phyloP scores from a whole-genome alignment of 179 eudicot species.

The Beta corolliflora region DNA sequence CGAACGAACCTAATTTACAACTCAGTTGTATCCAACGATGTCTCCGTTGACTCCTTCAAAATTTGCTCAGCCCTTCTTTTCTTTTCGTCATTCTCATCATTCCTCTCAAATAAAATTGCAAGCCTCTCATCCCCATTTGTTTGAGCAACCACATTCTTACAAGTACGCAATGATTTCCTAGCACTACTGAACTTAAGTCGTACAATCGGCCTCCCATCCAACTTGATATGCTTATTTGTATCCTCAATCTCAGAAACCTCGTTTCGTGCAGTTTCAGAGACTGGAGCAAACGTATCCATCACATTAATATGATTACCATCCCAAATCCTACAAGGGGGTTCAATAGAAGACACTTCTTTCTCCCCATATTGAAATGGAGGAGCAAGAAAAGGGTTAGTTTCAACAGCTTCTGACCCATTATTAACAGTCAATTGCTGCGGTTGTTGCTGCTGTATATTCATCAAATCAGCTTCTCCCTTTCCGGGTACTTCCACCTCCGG shows the following conservation, averaged over 20 bases:
- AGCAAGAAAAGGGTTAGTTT: slow-evolving; percentile 61
- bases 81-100: slow-evolving; percentile 41
- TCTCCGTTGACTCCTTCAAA: slow-evolving; percentile 50
- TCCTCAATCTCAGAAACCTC: slow-evolving; percentile 34
- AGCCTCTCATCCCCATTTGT: slow-evolving; percentile 36
- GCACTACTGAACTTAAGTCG: slow-evolving; percentile 42
- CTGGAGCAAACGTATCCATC: slow-evolving; percentile 36
- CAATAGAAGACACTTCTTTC: slow-evolving; percentile 49
- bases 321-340: slow-evolving; percentile 42
- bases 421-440: slow-evolving; percentile 18
- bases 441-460: slow-evolving; percentile 24
- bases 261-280: slow-evolving; percentile 29
- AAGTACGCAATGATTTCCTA: slow-evolving; percentile 40
- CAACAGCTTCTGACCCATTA: slow-evolving; percentile 45
- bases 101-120: slow-evolving; percentile 39
- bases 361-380: slow-evolving; percentile 60
- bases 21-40: slow-evolving; percentile 40
- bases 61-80: slow-evolving; percentile 52
- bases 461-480: slow-evolving; percentile 31
- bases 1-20: slow-evolving; percentile 55
- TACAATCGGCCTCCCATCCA: slow-evolving; percentile 49
- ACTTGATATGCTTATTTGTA: slow-evolving; percentile 25
- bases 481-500: slow-evolving; percentile 32
- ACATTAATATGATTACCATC: slow-evolving; percentile 48
- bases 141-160: slow-evolving; percentile 19